Base-by-base conservation (phyloP, 2,329 filamentous ascomycete species). In the Penicillium sp. region DNA sequence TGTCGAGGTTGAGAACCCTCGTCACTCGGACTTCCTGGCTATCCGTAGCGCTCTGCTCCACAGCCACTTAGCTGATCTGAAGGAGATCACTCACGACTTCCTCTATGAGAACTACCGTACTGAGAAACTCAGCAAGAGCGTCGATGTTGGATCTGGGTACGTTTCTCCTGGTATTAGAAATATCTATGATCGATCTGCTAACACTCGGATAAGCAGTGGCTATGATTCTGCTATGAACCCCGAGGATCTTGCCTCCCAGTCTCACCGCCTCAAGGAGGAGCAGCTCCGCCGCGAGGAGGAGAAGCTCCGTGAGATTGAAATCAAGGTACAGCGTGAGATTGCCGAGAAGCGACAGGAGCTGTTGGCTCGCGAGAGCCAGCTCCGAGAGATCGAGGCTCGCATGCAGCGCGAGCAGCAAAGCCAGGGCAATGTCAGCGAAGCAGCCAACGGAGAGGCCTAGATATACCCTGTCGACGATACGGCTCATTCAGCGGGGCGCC, bases 101-200 rank as follows among this genome's bases (percentile, higher is more conserved):
- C 82, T 99, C 64, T 99, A 99, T 81, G 94, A 99, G 78, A 99
- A 99, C 82, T 99, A 99, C 85, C 92, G 94, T 91, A 99, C 94
- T 73, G 94, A 99, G 90, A 97, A 97, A 84, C 90, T 99, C 70
- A 96, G 91, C 83, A 99, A 97, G 91, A 97, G 92, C 76, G 94
- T 99, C 68, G 92, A 97, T 76, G 90, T 90, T 79, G 84, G 87
- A 78, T 85, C 87, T 85, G 86, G 87, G 92, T 96, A 90, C 69
- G 92, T 91, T 59, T 60, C 56, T 50, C 43, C 45, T 46, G 19
- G 23, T 36, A 19, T 23, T 36, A 5, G 19, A 31, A 13, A 44
- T 49, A 6, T 38, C 11, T 25, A 19, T 48, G 59, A 57, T 51
- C 36, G 43, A 29, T 70, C 72, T 52, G 44, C 59, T 70, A 62